Evolutionary conservation across 257 asterid genomes (phyloP), one percentile per base, ranked within the genome.

Genomic region (Echium plantagineum): DNA sequence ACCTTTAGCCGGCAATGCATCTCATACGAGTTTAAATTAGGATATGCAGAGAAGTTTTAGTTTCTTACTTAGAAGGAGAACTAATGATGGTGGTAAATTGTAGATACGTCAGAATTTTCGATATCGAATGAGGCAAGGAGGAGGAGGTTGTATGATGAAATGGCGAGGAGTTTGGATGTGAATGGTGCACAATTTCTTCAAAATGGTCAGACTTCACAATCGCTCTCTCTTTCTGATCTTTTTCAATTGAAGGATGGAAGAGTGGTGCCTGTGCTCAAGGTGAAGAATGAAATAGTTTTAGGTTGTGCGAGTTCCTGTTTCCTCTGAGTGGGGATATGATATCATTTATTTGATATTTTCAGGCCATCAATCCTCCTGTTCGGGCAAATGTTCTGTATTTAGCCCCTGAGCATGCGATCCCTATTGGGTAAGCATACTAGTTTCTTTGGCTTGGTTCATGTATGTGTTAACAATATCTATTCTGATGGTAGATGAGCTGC

Each of bases 161-260:
- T 93, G 95, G 89, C 81, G 3, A 81, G 75, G 68, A 97, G 89
- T 67, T 74, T 93, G 80, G 86, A 80, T 57, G 90, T 81, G 71
- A 86, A 81, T 30, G 96, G 97, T 55, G 94, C 97, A 66, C 72
- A 66, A 66, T 93, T 93, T 76, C 84, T 93, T 59, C 79, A 75
- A 58, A 85, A 79, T 54, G 99, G 97, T 54, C 79, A 89, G 77
- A 89, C 96, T 67, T 89, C 99, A 58, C 99, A 93, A 80, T 89
- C 94, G 3, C 64, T 89, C 57, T 78, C 95, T 15, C 74, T 93
- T 9, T 83, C 99, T 6, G 94, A 93, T 73, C 84, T 89, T 70
- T 93, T 89, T 67, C 73, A 76, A 20, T 63, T 83, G 48, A 72
- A 84, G 68, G 79, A 83, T 71, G 99, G 85, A 65, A 72, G 15